Percentiles rank a stretch among this genome's conserved stretches.
phyloP scores from a whole-genome alignment of 2,329 filamentous ascomycete genomes.

The Neurospora sp. region DNA sequence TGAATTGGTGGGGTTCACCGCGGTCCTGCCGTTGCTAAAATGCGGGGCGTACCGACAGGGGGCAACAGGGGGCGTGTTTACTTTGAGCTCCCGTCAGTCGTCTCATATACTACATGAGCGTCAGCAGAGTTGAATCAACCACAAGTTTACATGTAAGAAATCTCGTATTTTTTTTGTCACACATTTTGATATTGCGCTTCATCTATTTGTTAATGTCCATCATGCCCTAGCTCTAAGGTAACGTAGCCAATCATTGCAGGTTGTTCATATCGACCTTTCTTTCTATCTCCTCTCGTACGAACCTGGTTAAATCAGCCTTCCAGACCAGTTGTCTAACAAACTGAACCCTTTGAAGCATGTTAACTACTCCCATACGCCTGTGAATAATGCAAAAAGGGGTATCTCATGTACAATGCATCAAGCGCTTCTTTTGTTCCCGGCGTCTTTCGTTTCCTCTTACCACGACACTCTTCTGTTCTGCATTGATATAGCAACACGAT shows the following conservation, averaged over 20 bases:
- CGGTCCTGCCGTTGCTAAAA: neutral
- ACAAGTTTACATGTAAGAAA: neutral
- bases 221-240: neutral
- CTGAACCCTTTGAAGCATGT: neutral
- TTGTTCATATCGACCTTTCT: neutral
- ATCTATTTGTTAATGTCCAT: neutral
- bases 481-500: neutral
- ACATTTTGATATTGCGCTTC: neutral
- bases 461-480: neutral
- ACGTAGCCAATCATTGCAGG: neutral
- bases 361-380: slow-evolving; percentile 5
- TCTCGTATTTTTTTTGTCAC: too few species aligned
- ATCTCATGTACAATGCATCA: slow-evolving; percentile 5
- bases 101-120: neutral
- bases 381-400: slow-evolving; percentile 10
- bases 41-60: neutral
- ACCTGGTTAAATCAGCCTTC: neutral
- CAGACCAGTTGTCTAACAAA: neutral
- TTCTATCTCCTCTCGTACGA: neutral
- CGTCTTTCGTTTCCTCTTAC: neutral
- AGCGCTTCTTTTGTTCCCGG: neutral
- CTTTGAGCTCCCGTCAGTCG: neutral
- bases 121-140: neutral
- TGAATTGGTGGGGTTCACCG: neutral
- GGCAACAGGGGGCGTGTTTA: neutral